Base-by-base conservation (phyloP, 2,329 filamentous ascomycete species). In the Coniochaeta sp. region DNA sequence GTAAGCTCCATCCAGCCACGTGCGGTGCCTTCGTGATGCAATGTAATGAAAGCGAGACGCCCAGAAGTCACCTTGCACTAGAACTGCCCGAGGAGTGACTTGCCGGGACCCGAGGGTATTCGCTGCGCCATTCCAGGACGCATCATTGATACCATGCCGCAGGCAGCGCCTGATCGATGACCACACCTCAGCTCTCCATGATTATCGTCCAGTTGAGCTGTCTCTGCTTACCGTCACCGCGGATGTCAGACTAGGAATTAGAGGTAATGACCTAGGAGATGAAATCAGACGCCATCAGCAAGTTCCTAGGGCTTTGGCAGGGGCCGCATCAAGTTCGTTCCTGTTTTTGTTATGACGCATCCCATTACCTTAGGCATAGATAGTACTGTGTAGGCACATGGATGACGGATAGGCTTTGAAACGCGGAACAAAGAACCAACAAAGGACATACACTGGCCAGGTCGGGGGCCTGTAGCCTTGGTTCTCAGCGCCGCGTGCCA, bases 1-100 rank as follows among this genome's bases (percentile, higher is more conserved):
- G n/a, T n/a, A n/a, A n/a, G n/a, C n/a, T n/a, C n/a, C n/a, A n/a
- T n/a, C 5, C 28, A 5, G 28, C 47, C 47, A 52, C 47, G 47
- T 28, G 22, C 47, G 17, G 47, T 52, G 24, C 24, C 24, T 52
- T 52, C 22, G 47, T 52, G 47, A 52, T 31, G 47, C 47, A 52
- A 52, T 52, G 47, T 54, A 58, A 61, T 14, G 16, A n/a, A 40
- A 38, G 47, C 38, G 50, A 59, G 28, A 40, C 38, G 19, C 59
- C 19, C 19, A 34, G 26, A 52, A 28, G 47, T 52, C 16, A 1
- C 24, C 22, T 52, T 31, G 24, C 26, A 52, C 47, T 26, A 7
- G 26, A 26, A 50, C 57, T 56, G 52, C 5, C n/a, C 24, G 33
- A 34, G 50, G 14, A 57, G 58, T 40, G 52, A 60, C 58, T 44